Base-by-base conservation (phyloP, 2,329 filamentous ascomycete genomes). In the Nannizziopsis barbatae region DNA sequence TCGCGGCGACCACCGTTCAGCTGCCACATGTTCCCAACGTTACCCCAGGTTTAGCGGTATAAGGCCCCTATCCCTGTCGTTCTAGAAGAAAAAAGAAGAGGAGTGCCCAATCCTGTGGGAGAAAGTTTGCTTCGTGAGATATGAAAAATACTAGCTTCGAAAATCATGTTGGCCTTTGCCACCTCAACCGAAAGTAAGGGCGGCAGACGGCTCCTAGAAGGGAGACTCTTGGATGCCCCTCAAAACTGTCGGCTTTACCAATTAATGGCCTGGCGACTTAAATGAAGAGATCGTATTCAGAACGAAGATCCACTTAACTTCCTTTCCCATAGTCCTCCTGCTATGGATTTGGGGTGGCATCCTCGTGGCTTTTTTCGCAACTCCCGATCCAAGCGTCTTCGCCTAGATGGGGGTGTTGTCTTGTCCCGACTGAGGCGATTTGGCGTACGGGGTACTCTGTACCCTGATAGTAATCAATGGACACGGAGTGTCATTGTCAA, bases 291-390 rank as follows among this genome's bases (percentile, higher is more conserved):
- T 42, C 46, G 46, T 44, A 49, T 49, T 43, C 39, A n/a, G 30
- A 27, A 22, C 40, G 31, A 39, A 17, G 11, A 5, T 20, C 39
- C 32, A 31, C n/a, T 5, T 36, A 36, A 44, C 22, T 38, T 18
- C 41, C 46, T 14, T 37, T 43, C 39, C 46, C 18, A 49, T 49
- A 49, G 33, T 22, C 20, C 11, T 27, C 9, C 35, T 33, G 32
- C 39, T 49, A 49, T 49, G 46, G 15, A 22, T 36, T 43, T 41
- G 43, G 46, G 46, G 46, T 49, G 46, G 32, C 46, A 49, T 49
- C 43, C 33, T 22, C 20, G 39, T 11, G 32, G 33, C 12, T 22
- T 42, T 22, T 17, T 11, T 49, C 40, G 33, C 39, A 35, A 14
- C 41, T n/a, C 35, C 43, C 43, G 11, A 27, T n/a, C 43, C 20